Conservation (phyloP, 306 rosid species). For the Vicia faba region DNA sequence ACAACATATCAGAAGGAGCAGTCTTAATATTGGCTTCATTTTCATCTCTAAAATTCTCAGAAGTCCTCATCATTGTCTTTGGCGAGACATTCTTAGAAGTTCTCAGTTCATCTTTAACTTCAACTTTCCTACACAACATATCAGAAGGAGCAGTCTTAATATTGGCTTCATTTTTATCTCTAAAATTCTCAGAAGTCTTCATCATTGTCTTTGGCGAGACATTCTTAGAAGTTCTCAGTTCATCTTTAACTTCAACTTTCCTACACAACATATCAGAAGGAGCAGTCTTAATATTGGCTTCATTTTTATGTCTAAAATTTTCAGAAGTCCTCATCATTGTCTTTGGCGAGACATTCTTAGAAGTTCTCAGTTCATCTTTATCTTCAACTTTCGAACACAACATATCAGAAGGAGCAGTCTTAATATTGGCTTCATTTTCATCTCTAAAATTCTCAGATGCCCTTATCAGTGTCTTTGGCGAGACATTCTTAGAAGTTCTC, state of each 20-base stretch:
- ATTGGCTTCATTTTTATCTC: neutral
- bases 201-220: slow-evolving; percentile 23
- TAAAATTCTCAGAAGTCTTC: neutral
- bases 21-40: slow-evolving; percentile 19
- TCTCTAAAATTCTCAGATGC: neutral
- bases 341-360: slow-evolving; percentile 33
- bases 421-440: neutral
- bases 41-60: neutral
- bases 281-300: slow-evolving; percentile 17
- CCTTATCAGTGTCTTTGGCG: slow-evolving; percentile 23
- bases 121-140: slow-evolving; percentile 19
- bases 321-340: neutral
- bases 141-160: slow-evolving; percentile 13
- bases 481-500: slow-evolving; percentile 24
- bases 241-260: slow-evolving; percentile 38
- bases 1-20: slow-evolving; percentile 10
- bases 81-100: slow-evolving; percentile 28
- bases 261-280: neutral
- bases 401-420: slow-evolving; percentile 17
- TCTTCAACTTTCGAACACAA: slow-evolving; percentile 27
- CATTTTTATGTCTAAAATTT: neutral
- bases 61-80: slow-evolving; percentile 2
- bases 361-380: slow-evolving; percentile 32
- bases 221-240: slow-evolving; percentile 28
- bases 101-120: slow-evolving; percentile 35